Evolutionary conservation across 768 basidiomycete species (phyloP), one percentile per base, ranked within the genome.

Genomic region (Porphyrellus cyaneotinctus): DNA sequence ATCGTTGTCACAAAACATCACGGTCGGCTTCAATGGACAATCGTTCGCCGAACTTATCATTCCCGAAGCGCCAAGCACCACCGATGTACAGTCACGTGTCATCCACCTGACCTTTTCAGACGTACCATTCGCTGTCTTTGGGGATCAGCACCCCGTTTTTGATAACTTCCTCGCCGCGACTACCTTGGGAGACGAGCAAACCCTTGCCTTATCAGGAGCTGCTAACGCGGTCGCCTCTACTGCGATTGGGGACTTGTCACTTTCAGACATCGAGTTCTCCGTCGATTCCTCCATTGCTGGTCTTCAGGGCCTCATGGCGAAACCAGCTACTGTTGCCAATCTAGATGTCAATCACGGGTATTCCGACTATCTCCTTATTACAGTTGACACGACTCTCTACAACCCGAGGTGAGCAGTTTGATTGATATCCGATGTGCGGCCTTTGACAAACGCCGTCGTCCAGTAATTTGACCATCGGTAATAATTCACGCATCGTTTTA

Each of bases 281-380:
- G 82, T 87, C 11, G 69, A 78, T 43, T 80, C 82, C 4, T 70
- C 73, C 2, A 80, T 89, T 37, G 74, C 74, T 3, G 86, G 87
- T 36, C 61, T 89, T 49, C 82, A 86, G 64, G 86, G 85, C 26
- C 73, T 89, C 51, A 72, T 77, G 54, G 70, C 81, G 26, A 77
- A 74, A 52, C 85, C 84, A 11, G 78, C 80, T 2, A 73, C 73
- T 4, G 77, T 88, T 14, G 72, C 71, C 36, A 72, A 78, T 56
- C 69, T 88, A 45, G 85, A 88, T 55, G 85, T 88, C 26, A 79
- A 77, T 36, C 84, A 82, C 47, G 87, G 87, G 8, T 88, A 79
- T 70, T 52, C 79, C 0, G 77, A 84, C 60, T 83, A 75, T 64
- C 72, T 89, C n/a, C 73, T 87, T 45, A 87, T 89, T 70, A 85